Evolutionary conservation across 2,329 filamentous ascomycete species (phyloP).

Genomic region (Leptographium radiaticola): DNA sequence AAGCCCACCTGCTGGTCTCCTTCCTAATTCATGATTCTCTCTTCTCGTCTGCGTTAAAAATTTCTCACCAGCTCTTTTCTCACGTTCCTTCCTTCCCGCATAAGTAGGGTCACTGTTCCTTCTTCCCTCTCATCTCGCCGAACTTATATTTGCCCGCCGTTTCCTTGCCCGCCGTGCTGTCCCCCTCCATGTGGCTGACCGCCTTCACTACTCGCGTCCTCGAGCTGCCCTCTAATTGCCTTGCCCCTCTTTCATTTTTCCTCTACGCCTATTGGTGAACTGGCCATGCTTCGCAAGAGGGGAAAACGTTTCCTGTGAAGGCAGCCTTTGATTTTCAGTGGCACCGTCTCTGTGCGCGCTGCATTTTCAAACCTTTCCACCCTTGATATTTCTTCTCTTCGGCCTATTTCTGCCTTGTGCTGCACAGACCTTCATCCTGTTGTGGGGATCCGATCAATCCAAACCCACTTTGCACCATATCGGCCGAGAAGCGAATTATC

Average conservation of each 20-base stretch:
- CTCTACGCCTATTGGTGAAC: constrained; percentile 2
- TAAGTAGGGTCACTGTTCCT: too few relatives aligned
- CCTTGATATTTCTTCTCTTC: background rate
- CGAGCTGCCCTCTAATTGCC: background rate
- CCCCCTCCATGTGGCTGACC: too few relatives aligned
- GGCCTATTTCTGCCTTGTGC: background rate
- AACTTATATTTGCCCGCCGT: too few relatives aligned
- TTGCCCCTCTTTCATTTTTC: background rate
- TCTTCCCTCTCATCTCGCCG: too few relatives aligned
- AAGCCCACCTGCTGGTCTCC: background rate
- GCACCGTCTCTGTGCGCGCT: background rate
- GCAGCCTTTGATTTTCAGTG: constrained; percentile 1
- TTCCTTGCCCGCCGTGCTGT: too few relatives aligned
- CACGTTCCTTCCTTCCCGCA: too few relatives aligned
- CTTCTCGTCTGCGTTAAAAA: background rate
- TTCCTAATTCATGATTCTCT: background rate
- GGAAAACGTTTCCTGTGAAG: background rate
- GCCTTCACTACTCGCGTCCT: background rate
- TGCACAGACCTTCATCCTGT: background rate
- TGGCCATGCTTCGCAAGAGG: constrained; percentile 5
- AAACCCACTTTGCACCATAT: background rate
- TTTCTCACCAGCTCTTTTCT: too few relatives aligned
- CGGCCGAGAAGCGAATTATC: background rate
- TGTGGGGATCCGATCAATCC: background rate
- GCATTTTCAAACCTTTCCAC: background rate